These are phyloP conservation scores for Fusarium buxicola DNA, from an alignment of 2,329 filamentous ascomycete species.

Conservation along the genomic window DNA sequence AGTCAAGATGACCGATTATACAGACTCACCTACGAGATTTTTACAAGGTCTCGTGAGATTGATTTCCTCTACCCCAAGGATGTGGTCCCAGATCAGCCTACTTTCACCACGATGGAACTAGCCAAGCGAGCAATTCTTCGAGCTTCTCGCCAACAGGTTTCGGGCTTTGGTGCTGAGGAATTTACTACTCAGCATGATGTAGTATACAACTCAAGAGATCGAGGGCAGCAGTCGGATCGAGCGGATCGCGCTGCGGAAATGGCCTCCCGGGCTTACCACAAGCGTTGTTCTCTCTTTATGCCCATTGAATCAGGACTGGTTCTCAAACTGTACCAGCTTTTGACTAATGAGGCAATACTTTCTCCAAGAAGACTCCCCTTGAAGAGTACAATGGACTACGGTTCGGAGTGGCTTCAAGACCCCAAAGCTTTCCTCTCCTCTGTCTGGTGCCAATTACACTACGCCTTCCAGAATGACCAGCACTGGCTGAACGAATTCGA, in stretches of 20 bases:
- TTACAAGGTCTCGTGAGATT: neutral
- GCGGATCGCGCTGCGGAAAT: constrained; percentile 3
- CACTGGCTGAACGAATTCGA: constrained; percentile 32
- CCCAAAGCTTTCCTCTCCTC: constrained; percentile 2
- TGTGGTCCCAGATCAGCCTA: rapidly evolving
- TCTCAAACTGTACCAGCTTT: neutral
- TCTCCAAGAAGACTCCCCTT: neutral
- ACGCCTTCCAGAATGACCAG: constrained; percentile 18
- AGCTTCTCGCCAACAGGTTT: constrained; percentile 16
- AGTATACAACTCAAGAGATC: constrained; percentile 22
- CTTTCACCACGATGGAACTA: neutral
- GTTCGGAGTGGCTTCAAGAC: constrained; percentile 28
- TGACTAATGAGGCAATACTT: neutral
- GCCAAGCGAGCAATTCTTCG: constrained; percentile 30
- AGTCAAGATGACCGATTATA: constrained; percentile 60
- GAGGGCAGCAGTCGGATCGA: neutral
- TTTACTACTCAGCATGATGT: constrained; percentile 21
- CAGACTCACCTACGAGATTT: neutral
- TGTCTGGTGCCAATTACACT: constrained; percentile 34
- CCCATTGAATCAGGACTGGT: neutral
- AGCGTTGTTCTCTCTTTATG: neutral
- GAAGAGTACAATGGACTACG: constrained; percentile 18
- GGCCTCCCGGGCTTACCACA: neutral
- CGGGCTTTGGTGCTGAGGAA: constrained; percentile 39
- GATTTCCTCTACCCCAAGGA: constrained; percentile 23